Base-by-base conservation (phyloP, 495 filamentous ascomycete genomes). In the Xylaria nigripes region DNA sequence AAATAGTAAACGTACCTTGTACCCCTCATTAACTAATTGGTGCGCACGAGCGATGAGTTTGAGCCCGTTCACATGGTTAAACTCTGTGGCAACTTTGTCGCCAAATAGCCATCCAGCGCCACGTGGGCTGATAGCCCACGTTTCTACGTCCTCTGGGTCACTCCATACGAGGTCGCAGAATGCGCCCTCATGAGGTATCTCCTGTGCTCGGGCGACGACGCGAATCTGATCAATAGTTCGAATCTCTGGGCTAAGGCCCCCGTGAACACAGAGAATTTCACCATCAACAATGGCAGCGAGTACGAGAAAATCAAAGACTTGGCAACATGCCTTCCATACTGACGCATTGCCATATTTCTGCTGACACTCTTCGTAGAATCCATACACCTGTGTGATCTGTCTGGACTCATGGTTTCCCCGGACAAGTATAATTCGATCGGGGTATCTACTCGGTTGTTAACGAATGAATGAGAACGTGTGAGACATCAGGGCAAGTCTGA, bases 91-190 rank as follows among this genome's bases (percentile, higher is more conserved):
- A 5, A 98, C 91, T 71, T 96, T 95, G 62, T 96, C 89, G 18
- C 93, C 93, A 65, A 98, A 98, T 6, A 98, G 75, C 93, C 93
- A 98, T 9, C 93, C 93, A 40, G 93, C 93, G 53, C 93, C 93
- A 67, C 93, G 77, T 0, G 93, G 93, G 57, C 87, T 93, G 44
- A 98, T 86, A 41, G 93, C 91, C 93, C 93, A 98, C 1, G 93
- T 97, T 57, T 96, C 93, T 50, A 98, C 89, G 63, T 98, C 93
- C 62, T 98, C 93, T 0, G 93, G 93, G 69, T 98, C 93, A 57
- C 89, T 94, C 93, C 93, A 98, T 6, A 98, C 93, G 46, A 98
- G 75, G 70, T 98, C 93, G 64, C 93, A 98, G 69, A 98, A 98
- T 15, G 93, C 93, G 49, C 93, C 93, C 69, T 97, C 93, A 61